A percentile compares a stretch with the other conserved stretches of the same genome.
These are phyloP conservation scores for Colletotrichum sp. DNA, from an alignment of 2,329 filamentous ascomycete genomes.

Conservation along the genomic window DNA sequence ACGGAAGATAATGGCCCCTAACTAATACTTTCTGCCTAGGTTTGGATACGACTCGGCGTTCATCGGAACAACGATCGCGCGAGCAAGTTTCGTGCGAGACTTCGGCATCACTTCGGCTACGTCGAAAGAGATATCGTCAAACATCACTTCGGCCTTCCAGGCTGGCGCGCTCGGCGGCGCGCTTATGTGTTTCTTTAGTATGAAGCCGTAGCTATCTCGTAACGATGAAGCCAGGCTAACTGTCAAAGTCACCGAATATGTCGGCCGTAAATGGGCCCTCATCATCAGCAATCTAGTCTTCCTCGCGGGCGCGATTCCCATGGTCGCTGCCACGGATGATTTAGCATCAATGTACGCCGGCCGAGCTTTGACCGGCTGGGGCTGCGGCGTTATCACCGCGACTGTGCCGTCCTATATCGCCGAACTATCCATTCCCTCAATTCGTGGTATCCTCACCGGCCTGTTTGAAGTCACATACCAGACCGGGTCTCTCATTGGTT, in stretches of 20 bases:
- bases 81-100: constrained; percentile 49
- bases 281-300: constrained; percentile 49
- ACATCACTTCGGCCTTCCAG: constrained; percentile 53
- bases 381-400: constrained; percentile 61
- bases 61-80: constrained; percentile 58
- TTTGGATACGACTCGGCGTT: constrained; percentile 61
- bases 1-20: background rate
- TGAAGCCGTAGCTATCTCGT: background rate
- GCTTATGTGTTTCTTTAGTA: constrained; percentile 48
- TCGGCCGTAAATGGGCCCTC: constrained; percentile 56
- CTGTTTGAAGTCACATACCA: constrained; percentile 59
- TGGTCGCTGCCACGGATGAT: constrained; percentile 43
- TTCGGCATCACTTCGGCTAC: constrained; percentile 33
- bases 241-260: constrained; percentile 44
- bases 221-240: rapidly evolving
- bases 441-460: constrained; percentile 62
- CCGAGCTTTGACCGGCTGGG: constrained; percentile 62
- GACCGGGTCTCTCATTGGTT: constrained; percentile 55
- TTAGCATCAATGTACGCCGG: constrained; percentile 54
- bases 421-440: constrained; percentile 63
- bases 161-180: constrained; percentile 60
- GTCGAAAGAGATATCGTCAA: constrained; percentile 36
- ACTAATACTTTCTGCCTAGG: constrained; percentile 26
- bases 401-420: constrained; percentile 69
- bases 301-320: constrained; percentile 47